phyloP scores from a whole-genome alignment of 1,284 basidiomycete genomes.

The Cutaneotrichosporon mucoides region DNA sequence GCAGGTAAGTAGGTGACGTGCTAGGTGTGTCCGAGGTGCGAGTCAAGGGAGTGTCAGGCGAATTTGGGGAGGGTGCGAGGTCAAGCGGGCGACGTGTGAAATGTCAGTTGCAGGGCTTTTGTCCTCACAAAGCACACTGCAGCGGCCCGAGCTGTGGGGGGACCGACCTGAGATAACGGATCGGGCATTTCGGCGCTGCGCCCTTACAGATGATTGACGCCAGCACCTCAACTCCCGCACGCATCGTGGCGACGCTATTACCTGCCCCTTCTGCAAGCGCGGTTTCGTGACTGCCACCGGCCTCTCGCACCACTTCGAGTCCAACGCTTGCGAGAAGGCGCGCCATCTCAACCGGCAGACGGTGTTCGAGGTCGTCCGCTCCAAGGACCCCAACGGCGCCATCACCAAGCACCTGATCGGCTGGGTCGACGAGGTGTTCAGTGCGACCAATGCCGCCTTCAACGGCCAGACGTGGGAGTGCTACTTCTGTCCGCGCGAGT shows the following conservation, averaged over 20 bases:
- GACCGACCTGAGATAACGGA: no score
- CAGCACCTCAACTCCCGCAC: slow-evolving; percentile 7
- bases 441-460: background rate
- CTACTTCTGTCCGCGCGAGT: slow-evolving; percentile 1
- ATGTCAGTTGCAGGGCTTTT: no score
- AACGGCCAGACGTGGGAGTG: slow-evolving; percentile 8
- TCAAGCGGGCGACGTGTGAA: background rate
- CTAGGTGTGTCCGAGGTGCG: no score
- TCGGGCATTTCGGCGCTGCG: no score
- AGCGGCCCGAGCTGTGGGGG: no score
- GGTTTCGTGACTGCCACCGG: slow-evolving; percentile 7
- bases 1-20: background rate
- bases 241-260: background rate
- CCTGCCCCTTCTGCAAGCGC: slow-evolving; percentile 5
- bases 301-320: slow-evolving; percentile 14
- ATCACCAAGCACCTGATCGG: slow-evolving; percentile 6
- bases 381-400: slow-evolving; percentile 5
- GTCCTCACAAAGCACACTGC: no score
- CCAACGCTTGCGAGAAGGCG: slow-evolving; percentile 1
- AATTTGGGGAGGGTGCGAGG: no score
- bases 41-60: no score
- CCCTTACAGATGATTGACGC: background rate
- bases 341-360: slow-evolving; percentile 1
- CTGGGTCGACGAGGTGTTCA: background rate
- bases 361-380: slow-evolving; percentile 5